Evolutionary conservation across 306 rosid species (phyloP).

Genomic region (Cicer yamashitae): DNA sequence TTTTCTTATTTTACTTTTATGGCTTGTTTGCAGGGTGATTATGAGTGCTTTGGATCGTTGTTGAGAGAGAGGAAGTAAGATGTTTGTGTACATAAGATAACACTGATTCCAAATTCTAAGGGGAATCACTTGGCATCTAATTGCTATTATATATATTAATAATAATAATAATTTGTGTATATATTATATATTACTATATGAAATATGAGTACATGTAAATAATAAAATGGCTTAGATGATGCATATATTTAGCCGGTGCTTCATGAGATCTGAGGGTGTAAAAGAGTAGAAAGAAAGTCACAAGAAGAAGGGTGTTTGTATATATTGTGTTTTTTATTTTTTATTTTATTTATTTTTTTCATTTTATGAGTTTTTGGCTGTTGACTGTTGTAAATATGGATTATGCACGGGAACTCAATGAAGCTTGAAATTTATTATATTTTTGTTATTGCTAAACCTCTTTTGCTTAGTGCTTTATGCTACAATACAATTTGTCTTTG

Average conservation of each 20-base stretch:
- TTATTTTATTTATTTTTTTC: background rate
- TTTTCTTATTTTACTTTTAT: background rate
- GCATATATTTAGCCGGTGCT: slow-evolving; percentile 40
- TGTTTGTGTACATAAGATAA: slow-evolving; percentile 10
- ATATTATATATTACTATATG: background rate
- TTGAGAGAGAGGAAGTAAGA: slow-evolving; percentile 55
- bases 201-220: slow-evolving; percentile 18
- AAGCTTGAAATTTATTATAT: slow-evolving; percentile 35
- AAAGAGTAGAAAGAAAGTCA: slow-evolving; percentile 18
- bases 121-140: slow-evolving; percentile 31
- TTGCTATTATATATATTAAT: slow-evolving; percentile 2
- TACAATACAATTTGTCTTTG: background rate
- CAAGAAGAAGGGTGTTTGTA: background rate
- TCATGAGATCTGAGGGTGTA: slow-evolving; percentile 45
- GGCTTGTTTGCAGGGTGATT: slow-evolving; percentile 67
- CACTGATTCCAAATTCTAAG: slow-evolving; percentile 41
- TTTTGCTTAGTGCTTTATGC: background rate
- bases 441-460: slow-evolving; percentile 4
- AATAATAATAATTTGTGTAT: background rate
- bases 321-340: slow-evolving; percentile 15
- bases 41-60: slow-evolving; percentile 73
- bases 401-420: slow-evolving; percentile 47
- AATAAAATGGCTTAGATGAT: slow-evolving; percentile 44
- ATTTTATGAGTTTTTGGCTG: slow-evolving; percentile 5
- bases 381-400: slow-evolving; percentile 52